phyloP scores from a whole-genome alignment of 345 rosid genomes.

The Citrus hindsii region DNA sequence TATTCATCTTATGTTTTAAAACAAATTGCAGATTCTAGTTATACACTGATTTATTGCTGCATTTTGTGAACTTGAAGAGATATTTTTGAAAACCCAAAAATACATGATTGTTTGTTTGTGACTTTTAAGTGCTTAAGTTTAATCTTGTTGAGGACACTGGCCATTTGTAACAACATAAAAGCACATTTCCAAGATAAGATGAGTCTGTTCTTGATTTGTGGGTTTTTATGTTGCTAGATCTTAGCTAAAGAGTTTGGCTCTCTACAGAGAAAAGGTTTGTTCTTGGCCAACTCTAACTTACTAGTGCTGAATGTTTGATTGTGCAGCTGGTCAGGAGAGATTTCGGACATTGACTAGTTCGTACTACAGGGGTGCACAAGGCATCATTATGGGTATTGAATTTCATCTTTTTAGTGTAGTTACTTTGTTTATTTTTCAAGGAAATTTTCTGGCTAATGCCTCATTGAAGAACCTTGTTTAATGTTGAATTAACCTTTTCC shows the following conservation, averaged over 20 bases:
- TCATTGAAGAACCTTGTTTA: background rate
- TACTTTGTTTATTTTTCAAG: background rate
- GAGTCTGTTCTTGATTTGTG: background rate
- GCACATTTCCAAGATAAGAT: background rate
- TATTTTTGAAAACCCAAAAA: background rate
- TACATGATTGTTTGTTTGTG: background rate
- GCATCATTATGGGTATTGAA: conserved; percentile 38
- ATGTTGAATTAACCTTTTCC: background rate
- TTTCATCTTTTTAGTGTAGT: background rate
- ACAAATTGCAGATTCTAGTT: background rate
- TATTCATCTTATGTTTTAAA: background rate
- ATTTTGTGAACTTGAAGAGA: background rate
- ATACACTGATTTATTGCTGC: background rate
- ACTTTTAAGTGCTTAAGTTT: background rate
- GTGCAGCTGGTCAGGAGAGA: conserved; percentile 56
- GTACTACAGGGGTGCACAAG: conserved; percentile 52
- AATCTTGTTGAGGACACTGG: background rate
- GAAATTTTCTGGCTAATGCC: background rate
- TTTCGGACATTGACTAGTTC: conserved; percentile 54
- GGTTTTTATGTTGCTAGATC: background rate
- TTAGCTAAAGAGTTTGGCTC: background rate
- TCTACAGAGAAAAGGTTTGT: background rate
- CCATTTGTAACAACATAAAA: background rate
- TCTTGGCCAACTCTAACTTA: background rate
- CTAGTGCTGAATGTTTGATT: background rate